Base-by-base conservation (phyloP, 169 alveolate genomes). In the Plasmodium yoelii region DNA sequence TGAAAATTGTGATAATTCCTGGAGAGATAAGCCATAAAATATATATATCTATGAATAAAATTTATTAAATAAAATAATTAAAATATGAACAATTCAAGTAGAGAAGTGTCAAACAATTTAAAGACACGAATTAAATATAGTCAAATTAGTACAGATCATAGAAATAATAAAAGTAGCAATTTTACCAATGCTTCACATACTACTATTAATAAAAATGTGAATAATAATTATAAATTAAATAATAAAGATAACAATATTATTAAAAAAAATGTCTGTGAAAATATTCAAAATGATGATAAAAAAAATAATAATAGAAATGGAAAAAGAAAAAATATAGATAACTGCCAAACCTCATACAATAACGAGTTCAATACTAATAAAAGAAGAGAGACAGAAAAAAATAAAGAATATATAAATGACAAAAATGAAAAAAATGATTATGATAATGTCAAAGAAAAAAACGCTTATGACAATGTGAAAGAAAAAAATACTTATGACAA, bases 1-100 rank as follows among this genome's bases (percentile, higher is more conserved):
- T 26, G 55, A 51, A 51, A 71, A 55, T 53, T 53, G 26, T 10
- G 26, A 53, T 28, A 19, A 71, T 19, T 6, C 22, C 28, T n/a
- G 55, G 4, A 34, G 42, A 34, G 4, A 34, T 3, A 34, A 1
- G 42, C 5, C 42, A 34, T 34, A 34, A 2, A 34, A 34, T 34
- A 34, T 28, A 26, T 26, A 28, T 34, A 34, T 34, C 7, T 34
- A 34, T 34, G 42, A 3, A 34, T 34, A 34, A 34, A 34, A 34
- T 34, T 34, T 34, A 7, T 34, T 34, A 34, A 34, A 34, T 34
- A 34, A 34, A 34, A 34, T 34, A 57, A 42, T 44, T 19, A 65
- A 26, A 80, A 80, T 67, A 80, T 65, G 90, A 80, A 44, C 56
- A 44, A 56, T 26, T 44, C 47, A 51, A 63, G 46, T 59, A 47